Evolutionary conservation across 2,329 filamentous ascomycete species (phyloP).

Genomic region (Apiospora saccharicola): DNA sequence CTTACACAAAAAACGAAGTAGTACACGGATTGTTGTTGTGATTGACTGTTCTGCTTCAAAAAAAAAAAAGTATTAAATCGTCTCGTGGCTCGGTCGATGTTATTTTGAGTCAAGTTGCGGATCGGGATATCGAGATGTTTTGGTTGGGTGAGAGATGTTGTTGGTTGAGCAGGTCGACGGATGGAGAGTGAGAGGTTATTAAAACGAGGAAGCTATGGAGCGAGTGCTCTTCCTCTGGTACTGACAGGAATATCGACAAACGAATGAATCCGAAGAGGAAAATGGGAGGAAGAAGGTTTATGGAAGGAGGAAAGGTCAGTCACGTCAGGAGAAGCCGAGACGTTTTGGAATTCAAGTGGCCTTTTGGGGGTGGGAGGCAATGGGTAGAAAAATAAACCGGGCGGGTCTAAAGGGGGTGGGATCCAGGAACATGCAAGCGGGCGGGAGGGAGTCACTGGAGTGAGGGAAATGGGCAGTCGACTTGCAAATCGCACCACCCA

Average conservation of each 20-base stretch:
- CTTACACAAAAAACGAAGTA: constrained; percentile 2
- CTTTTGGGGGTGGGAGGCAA: constrained; percentile 14
- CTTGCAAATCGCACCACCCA: not conserved
- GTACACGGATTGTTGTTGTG: not conserved
- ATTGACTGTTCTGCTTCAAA: constrained; percentile 10
- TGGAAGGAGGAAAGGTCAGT: constrained; percentile 40
- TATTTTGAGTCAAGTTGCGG: not conserved
- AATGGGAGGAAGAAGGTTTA: constrained; percentile 36
- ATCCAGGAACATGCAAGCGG: constrained; percentile 22
- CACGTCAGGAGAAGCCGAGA: constrained; percentile 46
- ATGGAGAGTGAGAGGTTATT: constrained; percentile 34
- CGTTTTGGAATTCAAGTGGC: constrained; percentile 43
- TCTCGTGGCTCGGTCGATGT: constrained; percentile 13
- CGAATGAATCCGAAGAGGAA: constrained; percentile 47
- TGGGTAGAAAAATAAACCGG: constrained; percentile 22
- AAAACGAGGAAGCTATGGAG: constrained; percentile 45
- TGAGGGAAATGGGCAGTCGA: constrained; percentile 16
- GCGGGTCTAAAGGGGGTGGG: constrained; percentile 23
- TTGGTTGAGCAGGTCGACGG: constrained; percentile 26
- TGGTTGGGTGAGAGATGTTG: constrained; percentile 29
- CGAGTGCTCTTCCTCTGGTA: constrained; percentile 44
- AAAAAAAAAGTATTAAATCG: constrained; percentile 5
- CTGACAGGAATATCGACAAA: constrained; percentile 45
- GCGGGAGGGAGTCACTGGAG: constrained; percentile 19
- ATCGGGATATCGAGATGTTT: constrained; percentile 26